Conservation (phyloP, 192 early-diverging fungal species). For the Mortierella antarctica region DNA sequence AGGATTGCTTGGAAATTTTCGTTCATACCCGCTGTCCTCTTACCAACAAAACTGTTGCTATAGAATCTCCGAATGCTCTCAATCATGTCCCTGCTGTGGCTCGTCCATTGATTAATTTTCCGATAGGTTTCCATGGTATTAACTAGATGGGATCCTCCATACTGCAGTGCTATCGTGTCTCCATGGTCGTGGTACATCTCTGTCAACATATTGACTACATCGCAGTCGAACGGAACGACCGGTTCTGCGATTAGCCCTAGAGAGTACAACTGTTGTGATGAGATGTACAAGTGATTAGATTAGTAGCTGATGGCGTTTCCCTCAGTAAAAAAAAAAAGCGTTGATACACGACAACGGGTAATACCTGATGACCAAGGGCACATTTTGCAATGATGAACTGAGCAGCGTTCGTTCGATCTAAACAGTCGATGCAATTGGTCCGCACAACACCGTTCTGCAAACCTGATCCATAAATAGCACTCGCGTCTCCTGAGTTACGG, state of each 20-base stretch:
- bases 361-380: conserved; percentile 87
- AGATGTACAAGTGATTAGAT: neutral
- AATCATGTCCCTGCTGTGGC: conserved; percentile 95
- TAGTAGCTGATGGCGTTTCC: neutral
- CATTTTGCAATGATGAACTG: conserved; percentile 96
- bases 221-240: conserved; percentile 88
- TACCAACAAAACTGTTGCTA: conserved; percentile 92
- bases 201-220: conserved; percentile 92
- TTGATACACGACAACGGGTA: neutral
- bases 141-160: conserved; percentile 97
- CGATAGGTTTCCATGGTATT: conserved; percentile 99
- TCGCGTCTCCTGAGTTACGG: neutral
- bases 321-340: too few relatives aligned
- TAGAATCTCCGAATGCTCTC: conserved; percentile 93
- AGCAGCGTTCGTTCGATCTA: conserved; percentile 98
- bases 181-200: conserved; percentile 99
- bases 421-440: conserved; percentile 98
- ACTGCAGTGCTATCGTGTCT: conserved; percentile 94
- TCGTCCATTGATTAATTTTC: conserved; percentile 94
- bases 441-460: conserved; percentile 89
- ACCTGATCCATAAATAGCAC: conserved; percentile 19
- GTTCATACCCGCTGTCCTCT: conserved; percentile 4
- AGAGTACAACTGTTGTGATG: conserved; percentile 75
- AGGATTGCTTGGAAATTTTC: neutral
- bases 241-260: conserved; percentile 86